Evolutionary conservation across 2,329 filamentous ascomycete genomes (phyloP), one percentile per base, ranked within the genome.

Genomic region (Fusarium lyarnte): DNA sequence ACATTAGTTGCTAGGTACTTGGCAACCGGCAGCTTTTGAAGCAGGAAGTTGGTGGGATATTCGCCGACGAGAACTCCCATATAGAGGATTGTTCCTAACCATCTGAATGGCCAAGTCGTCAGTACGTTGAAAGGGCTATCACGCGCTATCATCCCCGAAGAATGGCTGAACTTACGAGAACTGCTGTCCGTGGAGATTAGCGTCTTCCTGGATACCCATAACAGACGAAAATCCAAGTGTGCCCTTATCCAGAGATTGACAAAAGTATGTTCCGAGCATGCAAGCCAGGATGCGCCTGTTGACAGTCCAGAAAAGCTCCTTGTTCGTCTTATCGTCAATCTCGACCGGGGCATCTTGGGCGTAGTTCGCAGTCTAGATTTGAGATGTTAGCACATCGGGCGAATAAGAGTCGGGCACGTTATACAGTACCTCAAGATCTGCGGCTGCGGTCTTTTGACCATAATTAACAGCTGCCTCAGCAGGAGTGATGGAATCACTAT

Each of bases 11-110:
- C 79, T 9, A 87, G 78, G 58, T 83, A 84, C 63, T 85, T 85
- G 6, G 81, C 85, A 2, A 85, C 70, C 0, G 84, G 85, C 12
- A 87, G 72, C 12, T 84, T 83, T 45, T 85, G 84, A 16, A 88
- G 77, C 17, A 87, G 75, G 13, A 84, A 77, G 1, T 85, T 85
- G 5, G 83, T 83, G 1, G 85, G 83, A 64, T 84, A 86, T 38
- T 85, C 82, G 60, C 83, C 84, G 17, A 80, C 80, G 12, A 87
- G 82, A 73, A 87, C 85, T 29, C 78, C 78, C 17, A 81, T 75
- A 67, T 81, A 81, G 8, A 81, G 73, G 39, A 81, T 76, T 1
- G 77, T 78, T 31, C 78, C 79, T 16, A 93, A 83, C 91, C 91
- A 93, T 53, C 43, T 46, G 43, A 21, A 7, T 0, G 19, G 6